phyloP scores from a whole-genome alignment of 1,284 basidiomycete genomes.

The Naganishia liquefaciens region DNA sequence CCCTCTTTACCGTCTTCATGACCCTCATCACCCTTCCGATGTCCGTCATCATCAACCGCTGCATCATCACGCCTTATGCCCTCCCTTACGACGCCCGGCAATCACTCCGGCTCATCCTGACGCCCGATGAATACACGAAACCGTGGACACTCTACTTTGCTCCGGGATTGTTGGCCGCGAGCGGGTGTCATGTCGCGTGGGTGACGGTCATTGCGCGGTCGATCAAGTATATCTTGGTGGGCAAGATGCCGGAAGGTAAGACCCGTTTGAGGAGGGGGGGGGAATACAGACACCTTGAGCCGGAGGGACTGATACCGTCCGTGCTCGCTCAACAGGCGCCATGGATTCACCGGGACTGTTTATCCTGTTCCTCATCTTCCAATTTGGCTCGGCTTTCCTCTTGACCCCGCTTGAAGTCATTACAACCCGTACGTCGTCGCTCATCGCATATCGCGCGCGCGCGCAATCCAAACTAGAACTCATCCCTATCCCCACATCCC shows the following conservation, averaged over 20 bases:
- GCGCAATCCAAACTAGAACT: slow-evolving; percentile 63
- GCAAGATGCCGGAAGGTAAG: slow-evolving; percentile 47
- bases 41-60: slow-evolving; percentile 76
- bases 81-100: slow-evolving; percentile 65
- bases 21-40: slow-evolving; percentile 78
- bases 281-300: not conserved
- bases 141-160: slow-evolving; percentile 82
- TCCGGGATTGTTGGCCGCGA: slow-evolving; percentile 73
- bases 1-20: slow-evolving; percentile 56
- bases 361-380: slow-evolving; percentile 62
- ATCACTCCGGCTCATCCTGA: slow-evolving; percentile 72
- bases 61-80: slow-evolving; percentile 82
- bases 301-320: not conserved
- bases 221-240: slow-evolving; percentile 67
- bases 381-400: slow-evolving; percentile 63
- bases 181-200: slow-evolving; percentile 67
- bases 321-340: not conserved
- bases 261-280: not conserved
- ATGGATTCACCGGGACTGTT: slow-evolving; percentile 34
- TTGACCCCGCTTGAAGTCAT: slow-evolving; percentile 83
- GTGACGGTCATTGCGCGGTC: slow-evolving; percentile 68
- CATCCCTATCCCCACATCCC: slow-evolving; percentile 55
- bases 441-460: slow-evolving; percentile 79
- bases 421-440: slow-evolving; percentile 58
- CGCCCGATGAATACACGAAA: slow-evolving; percentile 73